Percentiles rank a stretch among this genome's conserved stretches.
phyloP scores from a whole-genome alignment of 345 rosid genomes.

The Camelina sativa region DNA sequence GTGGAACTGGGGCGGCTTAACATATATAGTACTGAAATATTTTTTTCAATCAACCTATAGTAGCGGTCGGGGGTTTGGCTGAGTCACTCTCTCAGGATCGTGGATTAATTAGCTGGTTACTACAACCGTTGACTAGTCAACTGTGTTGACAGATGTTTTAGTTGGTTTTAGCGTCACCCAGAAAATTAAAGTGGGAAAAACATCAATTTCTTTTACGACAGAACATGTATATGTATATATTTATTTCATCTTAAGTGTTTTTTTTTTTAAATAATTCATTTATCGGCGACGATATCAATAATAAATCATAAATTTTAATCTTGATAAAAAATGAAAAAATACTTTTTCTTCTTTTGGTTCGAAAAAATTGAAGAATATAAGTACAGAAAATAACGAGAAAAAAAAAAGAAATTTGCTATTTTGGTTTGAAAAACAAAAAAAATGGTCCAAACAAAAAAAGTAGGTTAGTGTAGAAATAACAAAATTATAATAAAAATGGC shows the following conservation, averaged over 20 bases:
- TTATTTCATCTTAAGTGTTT: too few species aligned
- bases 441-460: background rate
- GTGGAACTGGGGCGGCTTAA: too few species aligned
- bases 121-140: conserved; percentile 28
- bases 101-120: background rate
- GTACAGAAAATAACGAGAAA: background rate
- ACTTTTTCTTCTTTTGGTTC: too few species aligned
- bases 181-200: background rate
- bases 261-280: too few species aligned
- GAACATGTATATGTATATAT: too few species aligned
- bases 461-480: background rate
- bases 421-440: background rate
- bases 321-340: background rate
- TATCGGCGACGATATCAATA: too few species aligned
- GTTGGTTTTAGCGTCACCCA: conserved; percentile 9
- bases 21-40: too few species aligned
- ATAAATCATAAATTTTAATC: background rate
- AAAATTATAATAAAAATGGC: conserved; percentile 35
- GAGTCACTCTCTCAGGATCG: conserved; percentile 21
- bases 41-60: background rate
- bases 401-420: background rate
- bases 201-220: background rate
- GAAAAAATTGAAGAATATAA: background rate
- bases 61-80: background rate
- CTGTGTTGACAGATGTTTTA: conserved; percentile 16